These are phyloP conservation scores for Astragalus glycyphyllos DNA, from an alignment of 306 rosid genomes.

Conservation along the genomic window DNA sequence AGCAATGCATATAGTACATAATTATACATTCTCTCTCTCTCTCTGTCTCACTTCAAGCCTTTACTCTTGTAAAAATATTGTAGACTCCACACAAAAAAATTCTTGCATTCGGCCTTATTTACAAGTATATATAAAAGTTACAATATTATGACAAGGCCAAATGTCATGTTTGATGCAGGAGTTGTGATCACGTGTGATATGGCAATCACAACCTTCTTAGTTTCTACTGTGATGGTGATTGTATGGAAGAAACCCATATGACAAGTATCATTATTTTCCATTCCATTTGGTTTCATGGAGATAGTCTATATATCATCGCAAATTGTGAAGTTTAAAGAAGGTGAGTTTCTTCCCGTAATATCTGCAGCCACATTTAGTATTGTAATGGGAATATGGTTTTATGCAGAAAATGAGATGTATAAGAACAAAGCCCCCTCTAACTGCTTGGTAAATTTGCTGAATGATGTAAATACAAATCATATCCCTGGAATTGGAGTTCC, in stretches of 20 bases:
- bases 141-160: not conserved
- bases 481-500: conserved; percentile 66
- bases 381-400: too few species aligned
- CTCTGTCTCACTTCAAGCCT: too few species aligned
- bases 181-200: conserved; percentile 66
- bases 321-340: conserved; percentile 30
- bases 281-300: conserved; percentile 47
- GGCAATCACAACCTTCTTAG: conserved; percentile 55
- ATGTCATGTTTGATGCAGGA: conserved; percentile 40
- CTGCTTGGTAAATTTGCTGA: conserved; percentile 41
- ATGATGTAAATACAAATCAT: conserved; percentile 44
- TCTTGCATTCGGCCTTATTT: too few species aligned
- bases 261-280: conserved; percentile 50
- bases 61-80: too few species aligned
- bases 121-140: too few species aligned
- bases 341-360: too few species aligned
- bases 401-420: too few species aligned
- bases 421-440: conserved; percentile 44
- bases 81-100: too few species aligned
- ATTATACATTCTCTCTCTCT: too few species aligned
- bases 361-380: too few species aligned
- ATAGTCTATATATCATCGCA: conserved; percentile 48
- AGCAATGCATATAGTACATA: too few species aligned
- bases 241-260: conserved; percentile 65
- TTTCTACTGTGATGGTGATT: conserved; percentile 56